Percentiles rank a stretch among this genome's conserved stretches.
These are phyloP conservation scores for Metschnikowia arizonensis DNA, from an alignment of 805 yeast genomes.

Conservation along the genomic window DNA sequence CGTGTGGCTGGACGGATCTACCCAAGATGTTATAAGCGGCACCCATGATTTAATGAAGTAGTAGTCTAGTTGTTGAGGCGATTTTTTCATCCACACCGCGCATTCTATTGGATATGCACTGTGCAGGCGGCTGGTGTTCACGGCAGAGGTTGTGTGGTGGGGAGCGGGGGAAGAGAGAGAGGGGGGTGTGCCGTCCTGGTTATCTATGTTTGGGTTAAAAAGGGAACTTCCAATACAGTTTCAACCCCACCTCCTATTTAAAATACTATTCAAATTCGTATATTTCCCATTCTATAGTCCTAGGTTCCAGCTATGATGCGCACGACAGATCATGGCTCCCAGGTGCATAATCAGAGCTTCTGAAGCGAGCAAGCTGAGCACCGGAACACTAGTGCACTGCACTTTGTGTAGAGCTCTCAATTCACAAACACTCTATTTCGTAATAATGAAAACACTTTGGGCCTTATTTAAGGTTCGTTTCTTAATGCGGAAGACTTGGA, in stretches of 20 bases:
- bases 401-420: not conserved
- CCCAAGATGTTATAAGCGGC: conserved; percentile 84
- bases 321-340: not conserved
- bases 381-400: not conserved
- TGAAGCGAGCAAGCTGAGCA: conserved; percentile 1
- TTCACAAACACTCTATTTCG: not conserved
- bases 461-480: not conserved
- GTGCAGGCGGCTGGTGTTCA: conserved; percentile 3
- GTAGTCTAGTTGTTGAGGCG: not conserved
- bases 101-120: conserved; percentile 11
- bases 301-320: not conserved
- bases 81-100: conserved; percentile 9
- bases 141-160: not conserved
- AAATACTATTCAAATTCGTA: not conserved
- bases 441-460: not conserved
- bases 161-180: no score
- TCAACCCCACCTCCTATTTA: no score
- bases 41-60: conserved; percentile 50
- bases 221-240: no score
- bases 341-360: not conserved
- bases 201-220: not conserved
- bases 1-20: conserved; percentile 77
- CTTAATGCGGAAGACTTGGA: not conserved
- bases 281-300: no score
- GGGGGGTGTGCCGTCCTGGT: not conserved